Evolutionary conservation across 177 flowering plant species (phyloP).

Genomic region (Vitis hybrid): DNA sequence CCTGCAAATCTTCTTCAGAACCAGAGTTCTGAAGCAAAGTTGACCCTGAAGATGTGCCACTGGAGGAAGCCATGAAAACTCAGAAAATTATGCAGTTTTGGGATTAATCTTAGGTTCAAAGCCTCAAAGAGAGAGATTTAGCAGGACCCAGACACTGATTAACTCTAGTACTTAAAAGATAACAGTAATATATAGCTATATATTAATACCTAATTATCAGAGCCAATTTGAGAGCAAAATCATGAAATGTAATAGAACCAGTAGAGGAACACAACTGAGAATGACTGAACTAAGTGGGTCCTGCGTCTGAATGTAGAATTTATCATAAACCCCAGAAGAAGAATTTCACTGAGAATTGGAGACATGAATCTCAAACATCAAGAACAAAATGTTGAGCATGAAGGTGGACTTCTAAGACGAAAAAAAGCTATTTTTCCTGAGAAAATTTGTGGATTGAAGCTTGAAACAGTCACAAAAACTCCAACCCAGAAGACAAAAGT

Average conservation of each 20-base stretch:
- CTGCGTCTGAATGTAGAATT: slow-evolving; percentile 61
- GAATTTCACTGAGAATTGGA: slow-evolving; percentile 69
- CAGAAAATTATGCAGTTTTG: background rate
- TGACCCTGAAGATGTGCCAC: slow-evolving; percentile 50
- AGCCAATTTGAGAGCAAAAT: slow-evolving; percentile 3
- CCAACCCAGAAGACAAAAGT: slow-evolving; percentile 6
- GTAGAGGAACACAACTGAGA: slow-evolving; percentile 87
- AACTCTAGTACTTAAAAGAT: background rate
- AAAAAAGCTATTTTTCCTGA: background rate
- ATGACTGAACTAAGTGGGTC: slow-evolving; percentile 71
- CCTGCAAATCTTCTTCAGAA: slow-evolving; percentile 34
- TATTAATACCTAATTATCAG: background rate
- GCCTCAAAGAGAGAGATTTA: slow-evolving; percentile 4
- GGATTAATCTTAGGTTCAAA: background rate
- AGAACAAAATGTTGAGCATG: slow-evolving; percentile 35
- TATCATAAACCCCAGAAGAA: slow-evolving; percentile 67
- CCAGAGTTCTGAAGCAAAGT: slow-evolving; percentile 34
- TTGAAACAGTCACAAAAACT: slow-evolving; percentile 1
- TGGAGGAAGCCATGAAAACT: slow-evolving; percentile 48
- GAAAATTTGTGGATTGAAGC: background rate
- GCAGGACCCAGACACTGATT: slow-evolving; percentile 24
- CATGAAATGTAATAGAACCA: slow-evolving; percentile 72
- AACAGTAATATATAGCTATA: background rate
- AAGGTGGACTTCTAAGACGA: slow-evolving; percentile 12
- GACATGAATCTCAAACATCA: slow-evolving; percentile 74